Conservation (phyloP, 2,329 filamentous ascomycete genomes). For the Pseudocercospora crystallina region DNA sequence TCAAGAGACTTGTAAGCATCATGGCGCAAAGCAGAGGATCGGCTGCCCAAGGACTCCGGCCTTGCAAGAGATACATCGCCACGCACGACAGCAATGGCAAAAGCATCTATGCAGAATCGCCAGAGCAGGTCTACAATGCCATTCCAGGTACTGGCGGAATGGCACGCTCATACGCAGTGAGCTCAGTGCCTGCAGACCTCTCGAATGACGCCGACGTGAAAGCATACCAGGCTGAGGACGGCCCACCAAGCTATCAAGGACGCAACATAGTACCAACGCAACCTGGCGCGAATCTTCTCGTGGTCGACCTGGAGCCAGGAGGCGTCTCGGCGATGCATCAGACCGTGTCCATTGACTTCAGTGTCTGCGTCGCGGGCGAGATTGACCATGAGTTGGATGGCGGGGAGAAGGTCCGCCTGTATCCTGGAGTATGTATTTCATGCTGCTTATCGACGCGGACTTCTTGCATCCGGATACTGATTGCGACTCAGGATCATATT, state of each 20-base stretch:
- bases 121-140: slow-evolving; percentile 18
- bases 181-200: slow-evolving; percentile 21
- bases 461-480: too few relatives aligned
- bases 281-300: slow-evolving; percentile 21
- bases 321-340: slow-evolving; percentile 23
- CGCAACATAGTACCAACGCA: slow-evolving; percentile 18
- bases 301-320: slow-evolving; percentile 25
- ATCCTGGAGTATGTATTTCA: slow-evolving; percentile 19
- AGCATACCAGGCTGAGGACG: slow-evolving; percentile 20
- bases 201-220: slow-evolving; percentile 20
- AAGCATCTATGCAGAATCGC: slow-evolving; percentile 22
- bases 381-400: slow-evolving; percentile 26
- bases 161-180: slow-evolving; percentile 20
- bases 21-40: slow-evolving; percentile 15
- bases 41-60: slow-evolving; percentile 12
- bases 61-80: slow-evolving; percentile 27
- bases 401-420: slow-evolving; percentile 23
- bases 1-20: too few relatives aligned
- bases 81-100: slow-evolving; percentile 22
- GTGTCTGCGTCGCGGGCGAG: slow-evolving; percentile 22
- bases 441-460: too few relatives aligned
- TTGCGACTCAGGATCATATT: slow-evolving; percentile 22
- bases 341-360: slow-evolving; percentile 24
- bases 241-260: slow-evolving; percentile 15
- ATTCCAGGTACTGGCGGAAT: slow-evolving; percentile 12